Base-by-base conservation (phyloP, 495 filamentous ascomycete genomes). In the Jackrogersella multiformis region DNA sequence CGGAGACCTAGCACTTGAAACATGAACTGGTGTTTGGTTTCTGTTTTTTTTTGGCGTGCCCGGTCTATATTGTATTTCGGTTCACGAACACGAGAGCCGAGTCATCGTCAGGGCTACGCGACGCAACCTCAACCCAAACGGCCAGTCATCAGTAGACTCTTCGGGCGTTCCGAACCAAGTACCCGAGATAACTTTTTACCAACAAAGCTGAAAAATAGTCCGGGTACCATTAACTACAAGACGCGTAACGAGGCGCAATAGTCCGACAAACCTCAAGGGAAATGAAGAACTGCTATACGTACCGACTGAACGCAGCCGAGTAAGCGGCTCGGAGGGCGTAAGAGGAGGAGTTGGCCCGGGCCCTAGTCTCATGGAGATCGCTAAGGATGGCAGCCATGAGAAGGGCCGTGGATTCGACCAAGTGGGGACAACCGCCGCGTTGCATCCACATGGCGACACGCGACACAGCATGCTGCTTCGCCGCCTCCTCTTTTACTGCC, bases 341-440 rank as follows among this genome's bases (percentile, higher is more conserved):
- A 21, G 72, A 69, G 9, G 73, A 75, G 6, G 73, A 71, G 32
- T 59, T 64, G 53, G 68, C 56, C 53, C 60, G 66, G 30, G 81
- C 80, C 62, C 77, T 75, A 18, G 78, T 76, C 69, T 85, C 82
- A 64, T 77, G 74, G 61, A 79, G 74, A 73, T 93, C 90, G 63
- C 87, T 85, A 26, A 96, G 80, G 45, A 90, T 82, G 5, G 91
- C 91, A 63, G 92, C 88, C 35, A 85, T 89, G 58, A 96, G 80
- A 24, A 93, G 80, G 13, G 91, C 91, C 1, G 91, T 96, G 12
- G 89, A 90, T 77, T 94, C 91, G 53, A 96, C 86, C 65, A 92
- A 81, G 78, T 94, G 91, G 26, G 92, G 91, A 42, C 93, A 88
- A 68, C 87, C 87, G 56, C 91, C 91, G 66, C 91, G 87, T 67